Evolutionary conservation across 2,329 filamentous ascomycete species (phyloP).

Genomic region (Diaporthe sp.): DNA sequence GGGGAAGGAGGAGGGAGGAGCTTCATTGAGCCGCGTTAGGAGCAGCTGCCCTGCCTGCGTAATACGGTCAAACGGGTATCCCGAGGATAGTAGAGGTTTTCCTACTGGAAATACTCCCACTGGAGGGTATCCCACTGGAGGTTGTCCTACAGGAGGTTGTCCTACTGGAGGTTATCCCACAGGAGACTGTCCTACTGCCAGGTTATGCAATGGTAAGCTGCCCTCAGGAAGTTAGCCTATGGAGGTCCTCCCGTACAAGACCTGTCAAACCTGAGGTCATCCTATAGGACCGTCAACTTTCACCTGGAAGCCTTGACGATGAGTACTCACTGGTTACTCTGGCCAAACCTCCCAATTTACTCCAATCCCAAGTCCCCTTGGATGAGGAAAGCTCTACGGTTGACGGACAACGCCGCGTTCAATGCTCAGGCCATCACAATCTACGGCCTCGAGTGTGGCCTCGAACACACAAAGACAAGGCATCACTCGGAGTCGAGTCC

Average conservation of each 20-base stretch:
- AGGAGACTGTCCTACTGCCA: no score
- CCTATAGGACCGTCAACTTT: neutral
- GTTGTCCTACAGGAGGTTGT: neutral
- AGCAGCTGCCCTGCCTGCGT: neutral
- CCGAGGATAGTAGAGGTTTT: neutral
- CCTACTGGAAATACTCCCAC: neutral
- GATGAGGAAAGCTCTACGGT: neutral
- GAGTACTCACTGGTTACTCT: neutral
- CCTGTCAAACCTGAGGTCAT: no score
- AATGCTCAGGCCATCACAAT: neutral
- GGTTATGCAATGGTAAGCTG: neutral
- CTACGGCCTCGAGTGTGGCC: neutral
- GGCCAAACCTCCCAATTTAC: neutral
- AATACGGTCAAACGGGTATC: conserved; percentile 5
- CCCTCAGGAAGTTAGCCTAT: neutral
- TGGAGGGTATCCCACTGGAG: no score
- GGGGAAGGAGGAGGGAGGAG: neutral
- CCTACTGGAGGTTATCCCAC: no score
- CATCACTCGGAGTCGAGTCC: neutral
- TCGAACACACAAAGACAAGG: neutral
- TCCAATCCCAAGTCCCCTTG: no score
- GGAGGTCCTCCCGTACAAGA: neutral
- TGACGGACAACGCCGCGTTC: no score
- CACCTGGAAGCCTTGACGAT: no score
- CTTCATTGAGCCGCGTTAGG: neutral